Evolutionary conservation across 1,139 yeast genomes (phyloP).

Genomic region (Barnettozyma hawaiiensis): DNA sequence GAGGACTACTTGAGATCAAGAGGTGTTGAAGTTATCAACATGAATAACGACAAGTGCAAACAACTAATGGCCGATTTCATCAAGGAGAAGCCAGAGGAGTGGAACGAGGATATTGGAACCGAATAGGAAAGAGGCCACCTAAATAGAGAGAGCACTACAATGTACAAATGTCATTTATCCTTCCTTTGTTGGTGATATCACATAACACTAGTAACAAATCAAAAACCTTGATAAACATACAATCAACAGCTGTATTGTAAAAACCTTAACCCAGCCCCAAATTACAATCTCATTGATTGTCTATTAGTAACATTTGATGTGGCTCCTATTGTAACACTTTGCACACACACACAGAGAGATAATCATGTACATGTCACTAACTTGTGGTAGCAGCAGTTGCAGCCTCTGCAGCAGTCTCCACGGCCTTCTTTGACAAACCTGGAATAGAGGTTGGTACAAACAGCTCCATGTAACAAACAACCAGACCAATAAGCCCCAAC

Average conservation of each 20-base stretch:
- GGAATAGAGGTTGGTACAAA: slow-evolving; percentile 28
- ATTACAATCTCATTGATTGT: too few relatives aligned
- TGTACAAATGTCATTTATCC: background rate
- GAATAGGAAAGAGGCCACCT: slow-evolving; percentile 12
- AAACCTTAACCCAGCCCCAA: too few relatives aligned
- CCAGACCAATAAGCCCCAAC: slow-evolving; percentile 19
- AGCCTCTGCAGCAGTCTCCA: slow-evolving; percentile 16
- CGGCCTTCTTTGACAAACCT: slow-evolving; percentile 17
- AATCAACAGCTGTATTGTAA: too few relatives aligned
- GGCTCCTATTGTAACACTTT: too few relatives aligned
- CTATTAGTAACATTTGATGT: too few relatives aligned
- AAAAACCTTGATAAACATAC: too few relatives aligned
- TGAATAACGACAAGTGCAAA: slow-evolving; percentile 63
- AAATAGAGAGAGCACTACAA: background rate
- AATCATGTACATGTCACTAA: too few relatives aligned
- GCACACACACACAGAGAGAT: too few relatives aligned
- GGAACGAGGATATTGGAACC: slow-evolving; percentile 89
- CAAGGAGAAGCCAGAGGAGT: slow-evolving; percentile 66
- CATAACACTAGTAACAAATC: too few relatives aligned
- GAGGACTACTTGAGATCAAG: slow-evolving; percentile 62
- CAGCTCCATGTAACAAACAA: slow-evolving; percentile 45
- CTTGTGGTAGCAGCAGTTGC: slow-evolving; percentile 18
- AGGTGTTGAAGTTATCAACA: slow-evolving; percentile 72
- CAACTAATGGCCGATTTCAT: slow-evolving; percentile 73
- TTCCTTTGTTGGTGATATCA: too few relatives aligned